phyloP scores from a whole-genome alignment of 805 yeast genomes.

The Hanseniaspora hatyaiensis region DNA sequence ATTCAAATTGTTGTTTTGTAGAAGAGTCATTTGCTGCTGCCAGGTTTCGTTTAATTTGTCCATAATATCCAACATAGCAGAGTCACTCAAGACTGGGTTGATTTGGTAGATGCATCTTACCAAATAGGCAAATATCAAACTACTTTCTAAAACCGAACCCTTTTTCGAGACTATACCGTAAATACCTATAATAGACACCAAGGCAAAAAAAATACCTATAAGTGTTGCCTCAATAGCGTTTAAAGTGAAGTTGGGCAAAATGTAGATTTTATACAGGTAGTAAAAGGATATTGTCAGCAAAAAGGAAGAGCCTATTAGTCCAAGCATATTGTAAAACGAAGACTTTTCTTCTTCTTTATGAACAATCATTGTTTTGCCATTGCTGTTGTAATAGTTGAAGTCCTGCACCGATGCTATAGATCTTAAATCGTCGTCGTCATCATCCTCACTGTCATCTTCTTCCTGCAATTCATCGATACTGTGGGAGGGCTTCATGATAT shows the following conservation, averaged over 20 bases:
- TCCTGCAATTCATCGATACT: neutral
- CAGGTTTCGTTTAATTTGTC: constrained; percentile 32
- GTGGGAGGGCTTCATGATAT: neutral
- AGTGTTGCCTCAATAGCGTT: constrained; percentile 68
- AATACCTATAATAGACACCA: constrained; percentile 59
- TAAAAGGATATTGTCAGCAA: constrained; percentile 65
- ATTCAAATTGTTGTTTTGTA: constrained; percentile 11
- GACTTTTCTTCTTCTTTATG: constrained; percentile 34
- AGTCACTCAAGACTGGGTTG: constrained; percentile 71
- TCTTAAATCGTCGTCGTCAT: constrained; percentile 13
- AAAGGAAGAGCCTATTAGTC: constrained; percentile 60
- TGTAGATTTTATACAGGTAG: constrained; percentile 72
- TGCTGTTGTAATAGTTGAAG: constrained; percentile 3
- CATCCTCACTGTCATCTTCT: constrained; percentile 6
- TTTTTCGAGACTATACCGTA: constrained; percentile 73
- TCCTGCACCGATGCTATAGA: constrained; percentile 15
- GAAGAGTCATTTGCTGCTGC: constrained; percentile 20
- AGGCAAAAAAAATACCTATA: constrained; percentile 72
- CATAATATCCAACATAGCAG: constrained; percentile 35
- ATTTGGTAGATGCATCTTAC: constrained; percentile 89
- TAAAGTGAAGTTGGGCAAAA: constrained; percentile 58
- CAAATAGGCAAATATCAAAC: constrained; percentile 76
- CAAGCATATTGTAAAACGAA: constrained; percentile 68
- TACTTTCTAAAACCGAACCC: constrained; percentile 85
- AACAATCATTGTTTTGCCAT: constrained; percentile 1